Percentiles rank a stretch among this genome's conserved stretches.
phyloP scores from a whole-genome alignment of 495 filamentous ascomycete genomes.

The Hypoxylon subgilvum region DNA sequence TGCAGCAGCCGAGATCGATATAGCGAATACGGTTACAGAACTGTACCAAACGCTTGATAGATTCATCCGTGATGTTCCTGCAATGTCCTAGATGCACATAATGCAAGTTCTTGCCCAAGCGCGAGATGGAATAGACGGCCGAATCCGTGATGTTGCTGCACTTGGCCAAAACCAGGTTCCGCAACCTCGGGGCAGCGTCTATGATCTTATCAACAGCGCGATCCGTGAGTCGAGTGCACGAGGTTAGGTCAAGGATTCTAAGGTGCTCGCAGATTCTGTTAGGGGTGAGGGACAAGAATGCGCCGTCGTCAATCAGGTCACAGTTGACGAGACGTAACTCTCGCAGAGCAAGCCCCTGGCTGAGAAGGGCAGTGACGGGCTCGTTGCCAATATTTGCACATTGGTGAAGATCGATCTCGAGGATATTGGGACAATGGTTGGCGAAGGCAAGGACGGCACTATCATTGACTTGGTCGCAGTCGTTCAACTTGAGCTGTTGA shows the following conservation, averaged over 20 bases:
- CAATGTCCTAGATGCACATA: conserved; percentile 97
- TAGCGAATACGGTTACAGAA: conserved; percentile 93
- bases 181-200: conserved; percentile 80
- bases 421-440: conserved; percentile 82
- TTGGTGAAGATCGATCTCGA: conserved; percentile 94
- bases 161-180: conserved; percentile 93
- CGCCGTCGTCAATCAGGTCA: conserved; percentile 77
- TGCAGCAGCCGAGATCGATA: conserved; percentile 95
- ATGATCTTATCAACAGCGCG: conserved; percentile 86
- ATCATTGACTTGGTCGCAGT: conserved; percentile 79
- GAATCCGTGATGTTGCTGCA: conserved; percentile 90
- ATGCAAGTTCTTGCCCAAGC: conserved; percentile 92
- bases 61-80: conserved; percentile 82
- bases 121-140: conserved; percentile 84
- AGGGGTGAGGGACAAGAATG: conserved; percentile 81
- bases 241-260: conserved; percentile 92
- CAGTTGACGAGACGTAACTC: conserved; percentile 89
- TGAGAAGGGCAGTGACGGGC: conserved; percentile 78
- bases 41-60: conserved; percentile 81
- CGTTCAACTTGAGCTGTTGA: conserved; percentile 87
- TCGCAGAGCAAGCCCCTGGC: conserved; percentile 76
- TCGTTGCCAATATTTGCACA: conserved; percentile 80
- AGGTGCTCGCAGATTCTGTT: conserved; percentile 78
- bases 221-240: conserved; percentile 81
- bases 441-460: conserved; percentile 83